These are phyloP conservation scores for Puccinia sorghi DNA, from an alignment of 1,284 basidiomycete species.

Conservation along the genomic window DNA sequence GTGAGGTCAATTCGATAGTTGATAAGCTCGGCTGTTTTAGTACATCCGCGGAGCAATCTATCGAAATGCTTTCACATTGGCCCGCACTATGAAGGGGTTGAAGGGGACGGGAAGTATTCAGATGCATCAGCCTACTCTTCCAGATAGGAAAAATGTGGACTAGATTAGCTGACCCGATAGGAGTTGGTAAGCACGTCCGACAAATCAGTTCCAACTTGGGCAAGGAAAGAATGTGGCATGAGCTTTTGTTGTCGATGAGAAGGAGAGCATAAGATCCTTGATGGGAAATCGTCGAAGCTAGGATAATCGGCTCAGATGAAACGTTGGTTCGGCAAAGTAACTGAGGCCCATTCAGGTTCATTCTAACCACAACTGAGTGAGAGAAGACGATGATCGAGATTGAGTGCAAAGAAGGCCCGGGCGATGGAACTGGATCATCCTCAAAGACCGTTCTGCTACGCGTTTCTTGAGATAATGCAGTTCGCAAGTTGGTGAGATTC, in stretches of 20 bases:
- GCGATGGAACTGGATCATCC: background rate
- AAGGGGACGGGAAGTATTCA: background rate
- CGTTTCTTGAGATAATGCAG: constrained; percentile 23
- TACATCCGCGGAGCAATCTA: constrained; percentile 38
- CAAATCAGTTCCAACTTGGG: constrained; percentile 41
- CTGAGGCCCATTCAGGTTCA: constrained; percentile 38
- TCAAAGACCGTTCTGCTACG: constrained; percentile 20
- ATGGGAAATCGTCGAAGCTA: constrained; percentile 26
- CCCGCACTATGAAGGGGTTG: background rate
- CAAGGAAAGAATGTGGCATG: constrained; percentile 32
- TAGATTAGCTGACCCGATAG: constrained; percentile 7
- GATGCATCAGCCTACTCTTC: background rate
- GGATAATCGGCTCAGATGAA: constrained; percentile 12
- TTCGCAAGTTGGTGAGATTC: constrained; percentile 18
- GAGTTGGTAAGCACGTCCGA: constrained; percentile 27
- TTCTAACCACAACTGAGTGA: background rate
- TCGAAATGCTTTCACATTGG: background rate
- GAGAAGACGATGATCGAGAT: constrained; percentile 36
- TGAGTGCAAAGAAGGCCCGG: background rate
- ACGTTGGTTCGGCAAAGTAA: constrained; percentile 27
- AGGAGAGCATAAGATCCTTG: constrained; percentile 26
- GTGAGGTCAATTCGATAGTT: constrained; percentile 26
- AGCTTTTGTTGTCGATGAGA: constrained; percentile 39
- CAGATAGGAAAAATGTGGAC: background rate
- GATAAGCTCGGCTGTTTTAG: constrained; percentile 18